A percentile compares a stretch with the other conserved stretches of the same genome.
phyloP scores from a whole-genome alignment of 2,329 filamentous ascomycete genomes.

The Penicillium vulpinum region DNA sequence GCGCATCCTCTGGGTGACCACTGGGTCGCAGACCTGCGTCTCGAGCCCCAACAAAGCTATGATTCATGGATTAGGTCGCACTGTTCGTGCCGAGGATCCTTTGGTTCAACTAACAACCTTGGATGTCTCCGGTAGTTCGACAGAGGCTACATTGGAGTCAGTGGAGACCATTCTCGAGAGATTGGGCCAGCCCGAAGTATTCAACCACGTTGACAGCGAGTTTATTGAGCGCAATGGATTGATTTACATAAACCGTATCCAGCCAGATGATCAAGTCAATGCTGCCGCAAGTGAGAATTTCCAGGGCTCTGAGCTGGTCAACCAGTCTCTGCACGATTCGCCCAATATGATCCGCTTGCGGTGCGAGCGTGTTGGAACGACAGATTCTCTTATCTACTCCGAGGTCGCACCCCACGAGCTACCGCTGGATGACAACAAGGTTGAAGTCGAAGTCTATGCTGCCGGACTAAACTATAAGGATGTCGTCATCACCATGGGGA shows the following conservation, averaged over 20 bases:
- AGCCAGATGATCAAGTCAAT: slow-evolving; percentile 3
- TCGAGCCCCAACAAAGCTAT: neutral
- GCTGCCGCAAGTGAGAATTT: neutral
- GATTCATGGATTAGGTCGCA: neutral
- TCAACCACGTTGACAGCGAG: slow-evolving; percentile 11
- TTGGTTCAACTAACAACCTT: neutral
- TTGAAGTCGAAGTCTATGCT: slow-evolving; percentile 26
- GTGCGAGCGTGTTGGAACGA: slow-evolving; percentile 8
- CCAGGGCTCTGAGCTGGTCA: too few species aligned
- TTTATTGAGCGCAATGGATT: slow-evolving; percentile 14
- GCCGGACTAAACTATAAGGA: slow-evolving; percentile 24
- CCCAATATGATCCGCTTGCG: neutral
- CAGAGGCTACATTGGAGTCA: neutral
- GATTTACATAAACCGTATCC: slow-evolving; percentile 11
- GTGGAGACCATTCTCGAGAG: too few species aligned
- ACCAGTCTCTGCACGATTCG: neutral
- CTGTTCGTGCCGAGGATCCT: neutral
- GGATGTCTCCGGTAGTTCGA: neutral
- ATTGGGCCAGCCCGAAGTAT: too few species aligned
- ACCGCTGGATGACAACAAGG: slow-evolving; percentile 11
- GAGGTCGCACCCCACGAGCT: neutral
- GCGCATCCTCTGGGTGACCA: neutral
- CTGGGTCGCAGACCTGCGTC: neutral
- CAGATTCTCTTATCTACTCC: slow-evolving; percentile 8
- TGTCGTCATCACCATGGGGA: slow-evolving; percentile 20